Conservation (phyloP, 2,329 filamentous ascomycete species). For the Chrysoporthe austroafricana region DNA sequence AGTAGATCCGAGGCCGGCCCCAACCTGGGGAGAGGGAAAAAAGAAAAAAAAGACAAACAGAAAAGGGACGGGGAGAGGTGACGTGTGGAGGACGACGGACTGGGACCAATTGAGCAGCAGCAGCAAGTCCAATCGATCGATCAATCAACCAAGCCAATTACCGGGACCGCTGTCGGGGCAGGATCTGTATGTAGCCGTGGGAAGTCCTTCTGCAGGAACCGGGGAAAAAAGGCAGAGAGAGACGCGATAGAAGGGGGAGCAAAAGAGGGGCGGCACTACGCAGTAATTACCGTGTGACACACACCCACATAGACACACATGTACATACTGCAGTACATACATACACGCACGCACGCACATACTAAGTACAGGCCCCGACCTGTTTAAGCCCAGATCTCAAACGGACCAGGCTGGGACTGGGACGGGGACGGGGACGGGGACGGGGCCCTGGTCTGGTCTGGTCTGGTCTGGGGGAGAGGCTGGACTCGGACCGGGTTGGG, state of each 20-base stretch:
- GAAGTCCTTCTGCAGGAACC: background rate
- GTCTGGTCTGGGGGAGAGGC: no score
- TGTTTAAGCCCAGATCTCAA: constrained; percentile 1
- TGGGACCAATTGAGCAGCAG: no score
- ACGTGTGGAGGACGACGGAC: background rate
- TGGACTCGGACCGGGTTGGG: no score
- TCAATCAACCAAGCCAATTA: background rate
- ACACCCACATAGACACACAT: background rate
- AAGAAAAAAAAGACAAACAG: background rate
- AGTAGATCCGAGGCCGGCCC: background rate
- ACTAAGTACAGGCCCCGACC: no score
- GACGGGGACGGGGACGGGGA: background rate
- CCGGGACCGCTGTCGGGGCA: no score
- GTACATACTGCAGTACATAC: no score
- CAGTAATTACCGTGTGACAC: constrained; percentile 6
- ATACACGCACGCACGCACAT: no score
- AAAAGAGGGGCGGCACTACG: constrained; percentile 4
- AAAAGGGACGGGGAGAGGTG: background rate
- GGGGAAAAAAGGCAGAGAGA: background rate
- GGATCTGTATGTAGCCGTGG: no score
- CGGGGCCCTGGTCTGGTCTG: no score
- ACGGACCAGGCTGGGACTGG: background rate
- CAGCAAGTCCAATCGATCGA: no score
- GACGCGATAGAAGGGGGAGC: background rate
- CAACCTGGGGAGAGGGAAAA: background rate